Evolutionary conservation across 2,329 filamentous ascomycete genomes (phyloP), one percentile per base, ranked within the genome.

Genomic region (Epichloe sylvatica): DNA sequence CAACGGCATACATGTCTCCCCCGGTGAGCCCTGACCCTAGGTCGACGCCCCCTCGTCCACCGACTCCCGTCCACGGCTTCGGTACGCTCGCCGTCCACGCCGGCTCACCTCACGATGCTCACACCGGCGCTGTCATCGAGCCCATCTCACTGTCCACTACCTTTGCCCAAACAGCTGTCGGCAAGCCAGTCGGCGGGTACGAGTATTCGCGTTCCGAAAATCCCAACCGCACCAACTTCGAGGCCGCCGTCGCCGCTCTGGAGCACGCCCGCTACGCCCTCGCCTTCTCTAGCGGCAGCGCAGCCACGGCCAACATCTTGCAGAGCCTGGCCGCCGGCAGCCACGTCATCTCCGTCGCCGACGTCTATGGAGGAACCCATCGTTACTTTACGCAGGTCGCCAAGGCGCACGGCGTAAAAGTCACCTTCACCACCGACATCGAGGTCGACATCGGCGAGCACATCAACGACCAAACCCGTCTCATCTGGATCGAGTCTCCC

Each of bases 331-430:
- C 91, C 23, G 77, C 85, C 12, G 90, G 89, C 54, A 92, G 87
- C 45, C 92, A 98, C 70, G 87, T 98, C 61, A 83, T 98, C 60
- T 96, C 89, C 53, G 88, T 98, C 45, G 94, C 89, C 43, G 92
- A 98, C 67, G 90, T 98, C 60, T 98, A 98, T 67, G 92, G 92
- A 59, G 92, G 92, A 59, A 98, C 92, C 40, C 92, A 98, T 72
- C 80, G 92, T 62, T 98, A 98, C 75, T 98, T 98, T 75, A 98
- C 92, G 56, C 90, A 96, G 71, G 92, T 97, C 46, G 92, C 92
- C 51, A 82, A 87, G 61, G 89, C 92, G 25, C 92, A 98, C 67
- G 88, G 91, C 60, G 88, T 98, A 49, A 81, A 85, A 59, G 92
- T 97, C 54, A 94, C 91, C 46, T 98, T 98, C 68, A 91, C 89